phyloP scores from a whole-genome alignment of 176 grass and related monocot species.

The Rhynchospora tenuis region DNA sequence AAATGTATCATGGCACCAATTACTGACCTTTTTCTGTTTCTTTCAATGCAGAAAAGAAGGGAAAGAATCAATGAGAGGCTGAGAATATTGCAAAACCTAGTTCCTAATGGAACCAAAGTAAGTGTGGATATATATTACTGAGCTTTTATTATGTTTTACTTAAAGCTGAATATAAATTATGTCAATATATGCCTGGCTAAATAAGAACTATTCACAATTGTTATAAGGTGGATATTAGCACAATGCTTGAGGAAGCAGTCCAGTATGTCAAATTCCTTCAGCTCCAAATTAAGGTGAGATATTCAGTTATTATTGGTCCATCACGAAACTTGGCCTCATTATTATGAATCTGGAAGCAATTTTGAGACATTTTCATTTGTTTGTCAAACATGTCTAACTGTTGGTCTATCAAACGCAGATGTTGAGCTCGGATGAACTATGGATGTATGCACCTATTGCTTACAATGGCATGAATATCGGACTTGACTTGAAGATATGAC shows the following conservation, averaged over 20 bases:
- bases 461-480: constrained; percentile 83
- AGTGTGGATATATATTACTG: constrained; percentile 16
- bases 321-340: background rate
- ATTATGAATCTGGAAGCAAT: background rate
- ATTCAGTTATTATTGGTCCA: background rate
- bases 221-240: constrained; percentile 84
- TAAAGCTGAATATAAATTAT: background rate
- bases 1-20: background rate
- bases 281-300: constrained; percentile 71
- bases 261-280: constrained; percentile 82
- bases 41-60: constrained; percentile 67
- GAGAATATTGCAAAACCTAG: constrained; percentile 68
- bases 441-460: constrained; percentile 86
- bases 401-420: constrained; percentile 41
- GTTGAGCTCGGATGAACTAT: constrained; percentile 70
- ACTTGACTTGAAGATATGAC: constrained; percentile 44
- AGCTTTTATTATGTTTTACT: background rate
- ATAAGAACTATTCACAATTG: background rate
- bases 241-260: constrained; percentile 91
- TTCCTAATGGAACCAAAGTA: constrained; percentile 91
- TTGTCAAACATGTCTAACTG: constrained; percentile 8
- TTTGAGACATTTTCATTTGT: background rate
- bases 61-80: constrained; percentile 80
- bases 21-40: background rate
- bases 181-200: constrained; percentile 19